Base-by-base conservation (phyloP, 1,139 yeast genomes). In the Blastobotrys ciferrii region DNA sequence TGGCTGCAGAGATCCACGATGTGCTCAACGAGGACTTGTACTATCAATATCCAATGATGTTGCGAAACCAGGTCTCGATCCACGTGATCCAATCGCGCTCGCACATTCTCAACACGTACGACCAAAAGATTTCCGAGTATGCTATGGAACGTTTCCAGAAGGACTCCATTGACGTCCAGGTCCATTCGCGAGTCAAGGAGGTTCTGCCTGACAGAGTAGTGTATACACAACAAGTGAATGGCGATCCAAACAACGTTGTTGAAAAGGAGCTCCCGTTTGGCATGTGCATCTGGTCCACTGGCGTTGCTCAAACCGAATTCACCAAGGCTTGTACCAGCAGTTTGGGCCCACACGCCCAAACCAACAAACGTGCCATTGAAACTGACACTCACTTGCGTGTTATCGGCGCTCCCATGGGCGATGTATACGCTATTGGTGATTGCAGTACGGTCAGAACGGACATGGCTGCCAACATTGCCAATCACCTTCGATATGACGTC, bases 401-500 rank as follows among this genome's bases (percentile, higher is more conserved):
- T 12, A 61, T 79, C 49, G 86, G 87, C 35, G 76, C 83, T 4
- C 82, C 82, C 13, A 58, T 69, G 38, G 83, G 83, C 49, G 82
- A 80, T 52, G 81, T 81, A 31, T 81, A 81, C 57, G 86, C 86
- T 2, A 77, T 81, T 58, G 86, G 87, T 43, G 87, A 81, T 62
- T 81, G 86, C 59, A 69, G 85, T 1, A 79, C 85, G 0, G 77
- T 81, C 39, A 73, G 82, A 55, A 76, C 83, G 1, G 78, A 78
- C 46, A 63, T 80, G 38, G 78, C 81, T 5, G 76, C 72, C 32
- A 80, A 79, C 55, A 73, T 81, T 14, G 73, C 75, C 33, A 74
- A 71, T 37, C 47, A 62, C 19, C 53, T 68, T 33, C 58, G 61
- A 32, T 49, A 57, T 28, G 57, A 58, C 31, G 57, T 65, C 33